A percentile compares a stretch with the other conserved stretches of the same genome.
These are phyloP conservation scores for Clarireedia paspali DNA, from an alignment of 2,329 filamentous ascomycete genomes.

Conservation along the genomic window DNA sequence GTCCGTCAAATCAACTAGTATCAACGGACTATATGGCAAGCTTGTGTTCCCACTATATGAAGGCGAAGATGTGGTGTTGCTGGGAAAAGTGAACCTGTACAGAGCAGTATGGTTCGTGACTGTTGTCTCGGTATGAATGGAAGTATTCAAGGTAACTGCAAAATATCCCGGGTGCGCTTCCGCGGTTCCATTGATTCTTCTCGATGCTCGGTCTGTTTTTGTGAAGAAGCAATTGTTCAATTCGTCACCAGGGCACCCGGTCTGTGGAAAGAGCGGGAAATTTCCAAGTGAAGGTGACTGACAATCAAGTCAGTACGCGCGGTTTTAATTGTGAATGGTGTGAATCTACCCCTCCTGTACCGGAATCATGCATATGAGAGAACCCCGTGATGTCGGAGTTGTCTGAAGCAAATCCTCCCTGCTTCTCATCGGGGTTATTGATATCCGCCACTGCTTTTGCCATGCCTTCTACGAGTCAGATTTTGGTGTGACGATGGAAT, in stretches of 20 bases:
- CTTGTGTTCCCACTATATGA: conserved; percentile 14
- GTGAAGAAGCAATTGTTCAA: conserved; percentile 55
- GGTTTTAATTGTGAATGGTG: no score
- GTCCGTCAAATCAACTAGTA: conserved; percentile 59
- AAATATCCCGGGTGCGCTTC: conserved; percentile 59
- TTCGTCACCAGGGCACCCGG: conserved; percentile 51
- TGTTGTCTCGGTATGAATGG: conserved; percentile 59
- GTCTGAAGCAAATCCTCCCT: conserved; percentile 47
- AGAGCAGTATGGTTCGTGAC: conserved; percentile 55
- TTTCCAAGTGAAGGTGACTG: conserved; percentile 58
- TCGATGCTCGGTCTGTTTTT: conserved; percentile 36
- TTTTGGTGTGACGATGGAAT: neutral
- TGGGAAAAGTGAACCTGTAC: conserved; percentile 58
- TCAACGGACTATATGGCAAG: conserved; percentile 40
- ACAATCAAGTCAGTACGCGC: no score
- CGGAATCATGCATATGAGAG: conserved; percentile 35
- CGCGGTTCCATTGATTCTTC: conserved; percentile 38
- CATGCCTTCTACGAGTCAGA: conserved; percentile 29
- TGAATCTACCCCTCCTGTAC: conserved; percentile 33
- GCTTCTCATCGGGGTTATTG: conserved; percentile 39
- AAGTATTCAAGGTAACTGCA: conserved; percentile 47
- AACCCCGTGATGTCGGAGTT: conserved; percentile 31
- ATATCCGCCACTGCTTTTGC: conserved; percentile 49
- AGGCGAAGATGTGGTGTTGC: conserved; percentile 14
- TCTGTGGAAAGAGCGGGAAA: conserved; percentile 64